Base-by-base conservation (phyloP, 2,329 filamentous ascomycete genomes). In the Madurella mycetomatis region DNA sequence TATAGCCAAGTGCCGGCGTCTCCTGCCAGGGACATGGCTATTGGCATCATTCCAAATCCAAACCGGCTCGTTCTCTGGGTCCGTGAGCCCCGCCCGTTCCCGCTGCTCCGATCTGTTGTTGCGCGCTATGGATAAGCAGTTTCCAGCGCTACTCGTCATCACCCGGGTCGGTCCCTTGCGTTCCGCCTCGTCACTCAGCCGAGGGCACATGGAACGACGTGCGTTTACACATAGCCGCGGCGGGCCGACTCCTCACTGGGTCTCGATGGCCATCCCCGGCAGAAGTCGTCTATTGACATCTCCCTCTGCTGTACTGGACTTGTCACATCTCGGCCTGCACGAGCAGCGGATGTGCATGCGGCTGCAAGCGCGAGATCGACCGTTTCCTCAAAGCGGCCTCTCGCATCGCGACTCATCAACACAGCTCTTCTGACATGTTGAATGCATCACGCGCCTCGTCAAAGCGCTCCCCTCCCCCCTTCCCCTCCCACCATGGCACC, bases 281-380 rank as follows among this genome's bases (percentile, higher is more conserved):
- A 25, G 25, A 25, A 25, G 25, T 25, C 25, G 7, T 25, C 25
- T 25, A 25, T 7, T 25, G 25, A 25, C 25, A 25, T 25, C 25
- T 9, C 19, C 15, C 34, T 17, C 18, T 41, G 31, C 42, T 47
- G 31, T 16, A 45, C 41, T 41, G 46, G 13, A 17, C 42, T 37
- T 30, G 44, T 55, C 41, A 39, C 25, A 41, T 40, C 31, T 19
- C 39, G 37, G 47, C 32, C 40, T 49, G 53, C 50, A 55, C 30
- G 37, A 56, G 51, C 51, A 50, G 25, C 46, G 18, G 39, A 43
- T 51, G 53, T 32, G 51, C 51, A 57, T 58, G 61, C 54, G 61
- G 62, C 60, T 63, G 49, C 59, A 63, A 51, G 58, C 57, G 56
- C 58, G 52, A 62, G 59, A 64, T 63, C 59, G 55, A 53, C 57